Evolutionary conservation across 2,329 filamentous ascomycete species (phyloP).

Genomic region (Ascochyta viciae-villosae): DNA sequence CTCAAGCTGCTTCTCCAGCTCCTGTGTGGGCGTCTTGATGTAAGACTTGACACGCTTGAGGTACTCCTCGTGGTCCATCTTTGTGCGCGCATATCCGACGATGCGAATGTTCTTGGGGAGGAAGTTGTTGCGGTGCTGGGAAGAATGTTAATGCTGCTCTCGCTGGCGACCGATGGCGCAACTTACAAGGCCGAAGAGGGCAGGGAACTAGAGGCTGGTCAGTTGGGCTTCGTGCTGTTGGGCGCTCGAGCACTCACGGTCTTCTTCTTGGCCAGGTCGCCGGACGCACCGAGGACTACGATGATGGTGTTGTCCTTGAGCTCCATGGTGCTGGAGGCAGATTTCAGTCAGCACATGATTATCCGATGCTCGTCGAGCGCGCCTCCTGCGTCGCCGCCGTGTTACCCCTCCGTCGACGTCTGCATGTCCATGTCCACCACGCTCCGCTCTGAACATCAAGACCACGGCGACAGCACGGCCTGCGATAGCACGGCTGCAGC

Average conservation of each 20-base stretch:
- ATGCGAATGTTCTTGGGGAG: conserved; percentile 95
- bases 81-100: conserved; percentile 97
- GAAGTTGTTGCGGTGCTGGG: conserved; percentile 96
- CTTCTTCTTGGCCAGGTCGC: conserved; percentile 99
- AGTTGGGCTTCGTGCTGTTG: conserved; percentile 24
- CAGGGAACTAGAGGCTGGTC: conserved; percentile 75
- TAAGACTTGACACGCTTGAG: conserved; percentile 93
- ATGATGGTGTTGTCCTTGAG: conserved; percentile 99
- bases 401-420: conserved; percentile 20
- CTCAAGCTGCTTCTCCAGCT: conserved; percentile 92
- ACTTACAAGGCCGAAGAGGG: conserved; percentile 95
- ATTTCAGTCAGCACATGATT: conserved; percentile 37
- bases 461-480: neutral
- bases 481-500: neutral
- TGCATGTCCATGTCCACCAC: neutral
- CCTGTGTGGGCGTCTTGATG: conserved; percentile 98
- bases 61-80: conserved; percentile 98
- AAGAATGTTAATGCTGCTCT: conserved; percentile 30
- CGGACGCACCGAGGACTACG: conserved; percentile 94
- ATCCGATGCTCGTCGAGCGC: neutral
- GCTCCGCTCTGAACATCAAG: conserved; percentile 8
- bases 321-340: conserved; percentile 76
- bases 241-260: conserved; percentile 67
- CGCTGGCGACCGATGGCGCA: conserved; percentile 16
- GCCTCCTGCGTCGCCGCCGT: conserved; percentile 21